Evolutionary conservation across 2,329 filamentous ascomycete genomes (phyloP).

Genomic region (Hypoxylon sp.): DNA sequence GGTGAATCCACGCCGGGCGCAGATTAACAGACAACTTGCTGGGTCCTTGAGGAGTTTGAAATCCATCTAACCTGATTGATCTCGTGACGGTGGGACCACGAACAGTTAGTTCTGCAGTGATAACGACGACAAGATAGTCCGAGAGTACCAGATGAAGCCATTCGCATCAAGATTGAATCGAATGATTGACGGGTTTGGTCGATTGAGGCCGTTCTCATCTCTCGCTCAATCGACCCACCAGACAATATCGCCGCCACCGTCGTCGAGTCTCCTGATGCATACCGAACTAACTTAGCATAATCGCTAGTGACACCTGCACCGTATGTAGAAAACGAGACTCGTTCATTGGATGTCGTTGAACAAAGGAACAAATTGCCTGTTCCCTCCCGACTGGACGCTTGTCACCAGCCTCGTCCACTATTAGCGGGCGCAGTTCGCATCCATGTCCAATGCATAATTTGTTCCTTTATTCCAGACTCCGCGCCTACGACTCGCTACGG

Average conservation of each 20-base stretch:
- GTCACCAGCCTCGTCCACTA: constrained; percentile 32
- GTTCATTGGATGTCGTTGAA: constrained; percentile 30
- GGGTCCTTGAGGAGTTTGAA: constrained; percentile 11
- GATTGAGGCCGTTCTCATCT: constrained; percentile 24
- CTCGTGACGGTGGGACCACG: constrained; percentile 37
- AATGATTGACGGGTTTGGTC: constrained; percentile 30
- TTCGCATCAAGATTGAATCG: constrained; percentile 33
- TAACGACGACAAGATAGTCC: constrained; percentile 12
- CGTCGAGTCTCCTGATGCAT: constrained; percentile 36
- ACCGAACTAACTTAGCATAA: constrained; percentile 21
- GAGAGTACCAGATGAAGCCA: constrained; percentile 33
- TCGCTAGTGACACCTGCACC: constrained; percentile 2
- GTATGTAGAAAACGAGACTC: constrained; percentile 18
- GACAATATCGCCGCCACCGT: constrained; percentile 22
- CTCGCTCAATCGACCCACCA: constrained; percentile 33
- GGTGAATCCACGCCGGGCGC: constrained; percentile 24
- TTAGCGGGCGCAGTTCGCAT: constrained; percentile 31
- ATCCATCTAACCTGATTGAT: constrained; percentile 22
- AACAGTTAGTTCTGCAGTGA: constrained; percentile 5
- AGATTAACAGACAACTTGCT: not conserved
- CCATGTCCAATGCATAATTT: constrained; percentile 21
- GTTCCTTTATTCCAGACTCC: constrained; percentile 28
- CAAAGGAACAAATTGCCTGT: constrained; percentile 31
- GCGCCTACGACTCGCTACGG: constrained; percentile 26
- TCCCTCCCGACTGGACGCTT: constrained; percentile 12